Percentiles rank a stretch among this genome's conserved stretches.
Conservation (phyloP, 2,329 filamentous ascomycete species). For the Stromatinia cepivora region DNA sequence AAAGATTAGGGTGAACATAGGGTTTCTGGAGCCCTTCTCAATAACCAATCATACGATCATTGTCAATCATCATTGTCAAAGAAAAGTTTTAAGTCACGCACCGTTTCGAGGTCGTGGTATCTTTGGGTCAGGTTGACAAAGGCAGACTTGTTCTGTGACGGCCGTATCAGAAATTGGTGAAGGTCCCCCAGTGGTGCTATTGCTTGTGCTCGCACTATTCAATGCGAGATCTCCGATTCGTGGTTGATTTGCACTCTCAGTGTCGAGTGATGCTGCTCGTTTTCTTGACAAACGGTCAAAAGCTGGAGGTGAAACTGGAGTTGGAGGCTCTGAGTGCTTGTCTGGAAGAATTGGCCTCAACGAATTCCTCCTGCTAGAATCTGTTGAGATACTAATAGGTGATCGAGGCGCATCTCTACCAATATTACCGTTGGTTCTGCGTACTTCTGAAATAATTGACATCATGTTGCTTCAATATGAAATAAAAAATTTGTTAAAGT, state of each 20-base stretch:
- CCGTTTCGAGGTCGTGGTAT: constrained; percentile 71
- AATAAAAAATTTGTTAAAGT: not conserved
- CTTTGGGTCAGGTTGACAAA: constrained; percentile 70
- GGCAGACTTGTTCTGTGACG: constrained; percentile 54
- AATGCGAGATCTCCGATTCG: constrained; percentile 37
- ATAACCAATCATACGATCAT: constrained; percentile 29
- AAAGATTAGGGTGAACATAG: constrained; percentile 31
- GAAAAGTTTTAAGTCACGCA: constrained; percentile 46
- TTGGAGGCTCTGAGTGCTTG: constrained; percentile 32
- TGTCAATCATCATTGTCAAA: constrained; percentile 31
- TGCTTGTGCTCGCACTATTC: constrained; percentile 34
- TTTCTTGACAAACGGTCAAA: constrained; percentile 39
- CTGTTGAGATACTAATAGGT: constrained; percentile 37
- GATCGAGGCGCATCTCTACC: constrained; percentile 33
- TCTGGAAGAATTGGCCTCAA: constrained; percentile 32
- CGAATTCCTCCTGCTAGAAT: constrained; percentile 36
- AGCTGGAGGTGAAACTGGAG: constrained; percentile 33
- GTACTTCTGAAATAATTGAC: constrained; percentile 30
- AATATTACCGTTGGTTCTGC: constrained; percentile 22
- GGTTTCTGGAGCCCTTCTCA: constrained; percentile 17
- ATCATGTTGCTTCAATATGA: constrained; percentile 28
- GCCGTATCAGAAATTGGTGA: constrained; percentile 29
- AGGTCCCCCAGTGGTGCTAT: constrained; percentile 24
- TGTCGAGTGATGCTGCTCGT: constrained; percentile 39
- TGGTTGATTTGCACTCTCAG: constrained; percentile 36